Evolutionary conservation across 495 filamentous ascomycete species (phyloP), one percentile per base, ranked within the genome.

Genomic region (Penicillium roqueforti): DNA sequence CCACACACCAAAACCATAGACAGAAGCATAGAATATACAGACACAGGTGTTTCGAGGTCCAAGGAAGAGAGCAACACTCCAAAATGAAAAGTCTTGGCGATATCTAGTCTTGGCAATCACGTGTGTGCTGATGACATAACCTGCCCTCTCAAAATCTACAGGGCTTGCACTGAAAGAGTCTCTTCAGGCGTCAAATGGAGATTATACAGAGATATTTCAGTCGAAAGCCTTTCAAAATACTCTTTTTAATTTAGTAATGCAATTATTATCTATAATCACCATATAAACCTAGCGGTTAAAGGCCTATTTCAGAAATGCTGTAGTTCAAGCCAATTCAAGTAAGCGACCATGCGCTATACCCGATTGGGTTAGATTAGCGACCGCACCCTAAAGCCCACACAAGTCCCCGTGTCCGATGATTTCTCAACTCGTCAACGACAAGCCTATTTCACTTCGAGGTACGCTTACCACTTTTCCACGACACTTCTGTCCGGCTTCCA

Each of bases 371-470:
- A 76, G 74, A 61, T 73, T 75, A 76, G 72, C 73, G 73, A 74
- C 64, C 62, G 60, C 72, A 63, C 71, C 70, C 74, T 74, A 75
- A 75, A 75, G 69, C 73, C 71, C 74, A 77, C 74, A 76, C 71
- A 76, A 52, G 68, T 68, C 62, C 61, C 66, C 51, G 41, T 64
- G 67, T 68, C 67, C 63, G 58, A 65, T 66, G 69, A 74, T 73
- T 75, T 75, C 71, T 71, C 69, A 70, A 63, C 68, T 66, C 62
- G 63, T 69, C 72, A 71, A 71, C 73, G 73, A 74, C 74, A 76
- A 77, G 73, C 68, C 71, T 66, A 75, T 73, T 71, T 73, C 65
- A 68, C 70, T 71, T 72, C 67, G 67, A 76, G 74, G 74, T 77
- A 74, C 73, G 74, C 62, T 57, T 71, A 63, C 68, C 58, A 68